Conservation (phyloP, 139 green algal species). For the Mesostigma viride region DNA sequence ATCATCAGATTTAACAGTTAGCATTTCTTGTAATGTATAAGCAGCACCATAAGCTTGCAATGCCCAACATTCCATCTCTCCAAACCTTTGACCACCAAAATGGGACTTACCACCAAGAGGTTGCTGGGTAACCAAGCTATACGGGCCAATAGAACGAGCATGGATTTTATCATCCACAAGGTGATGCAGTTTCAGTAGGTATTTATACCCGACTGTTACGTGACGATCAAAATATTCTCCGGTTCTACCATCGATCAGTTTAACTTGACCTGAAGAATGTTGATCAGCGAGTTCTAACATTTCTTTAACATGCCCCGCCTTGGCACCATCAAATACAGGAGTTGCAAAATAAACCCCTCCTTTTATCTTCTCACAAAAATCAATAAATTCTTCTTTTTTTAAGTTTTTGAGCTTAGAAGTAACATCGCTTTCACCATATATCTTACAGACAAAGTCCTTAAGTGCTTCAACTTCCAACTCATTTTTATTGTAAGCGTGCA, state of each 20-base stretch:
- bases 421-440: too few species aligned
- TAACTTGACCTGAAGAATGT: slow-evolving; percentile 46
- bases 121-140: slow-evolving; percentile 51
- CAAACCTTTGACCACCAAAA: slow-evolving; percentile 43
- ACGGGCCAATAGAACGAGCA: slow-evolving; percentile 46
- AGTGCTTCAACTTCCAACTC: too few species aligned
- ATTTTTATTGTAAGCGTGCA: too few species aligned
- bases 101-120: slow-evolving; percentile 40
- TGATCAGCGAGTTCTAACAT: too few species aligned
- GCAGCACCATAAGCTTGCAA: slow-evolving; percentile 46
- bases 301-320: too few species aligned
- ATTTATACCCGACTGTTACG: slow-evolving; percentile 44
- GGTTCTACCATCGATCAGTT: slow-evolving; percentile 53
- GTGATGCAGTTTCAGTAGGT: slow-evolving; percentile 49
- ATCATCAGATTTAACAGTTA: slow-evolving; percentile 50
- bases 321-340: too few species aligned
- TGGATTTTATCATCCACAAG: slow-evolving; percentile 53
- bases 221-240: slow-evolving; percentile 48
- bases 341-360: too few species aligned
- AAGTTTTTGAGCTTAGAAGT: too few species aligned
- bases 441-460: too few species aligned
- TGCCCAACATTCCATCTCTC: slow-evolving; percentile 55
- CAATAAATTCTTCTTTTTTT: too few species aligned
- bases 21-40: slow-evolving; percentile 45
- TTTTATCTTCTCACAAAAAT: too few species aligned